A percentile compares a stretch with the other conserved stretches of the same genome.
phyloP scores from a whole-genome alignment of 257 asterid genomes.

The Anisodus acutangulus region DNA sequence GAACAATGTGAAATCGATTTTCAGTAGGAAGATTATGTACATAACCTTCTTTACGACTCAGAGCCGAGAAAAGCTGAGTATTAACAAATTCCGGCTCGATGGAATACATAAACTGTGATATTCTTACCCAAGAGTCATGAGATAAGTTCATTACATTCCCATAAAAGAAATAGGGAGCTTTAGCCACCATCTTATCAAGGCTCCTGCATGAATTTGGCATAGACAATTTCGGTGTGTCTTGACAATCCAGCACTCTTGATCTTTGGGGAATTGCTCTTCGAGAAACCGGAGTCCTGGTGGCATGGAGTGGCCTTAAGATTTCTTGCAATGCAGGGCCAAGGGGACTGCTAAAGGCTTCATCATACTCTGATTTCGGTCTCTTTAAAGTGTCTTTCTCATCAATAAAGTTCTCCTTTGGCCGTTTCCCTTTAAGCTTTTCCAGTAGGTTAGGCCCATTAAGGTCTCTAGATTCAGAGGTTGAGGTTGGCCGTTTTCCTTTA shows the following conservation, averaged over 20 bases:
- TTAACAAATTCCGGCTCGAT: slow-evolving; percentile 73
- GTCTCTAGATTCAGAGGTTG: too few relatives aligned
- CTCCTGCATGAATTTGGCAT: slow-evolving; percentile 52
- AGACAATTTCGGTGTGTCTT: slow-evolving; percentile 44
- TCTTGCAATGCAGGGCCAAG: slow-evolving; percentile 44
- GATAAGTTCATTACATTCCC: slow-evolving; percentile 61
- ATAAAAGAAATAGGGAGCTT: slow-evolving; percentile 81
- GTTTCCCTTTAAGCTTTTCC: slow-evolving; percentile 69
- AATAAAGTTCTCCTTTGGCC: slow-evolving; percentile 52
- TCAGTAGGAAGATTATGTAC: slow-evolving; percentile 80
- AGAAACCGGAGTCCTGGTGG: slow-evolving; percentile 33
- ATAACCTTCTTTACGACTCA: slow-evolving; percentile 79
- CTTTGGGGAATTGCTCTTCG: slow-evolving; percentile 40
- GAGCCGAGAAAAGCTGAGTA: slow-evolving; percentile 61
- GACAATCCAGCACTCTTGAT: slow-evolving; percentile 43
- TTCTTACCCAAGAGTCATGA: slow-evolving; percentile 68
- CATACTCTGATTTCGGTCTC: slow-evolving; percentile 65
- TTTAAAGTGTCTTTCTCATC: slow-evolving; percentile 49
- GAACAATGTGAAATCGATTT: slow-evolving; percentile 60
- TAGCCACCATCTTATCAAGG: slow-evolving; percentile 53
- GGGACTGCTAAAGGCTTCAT: slow-evolving; percentile 45
- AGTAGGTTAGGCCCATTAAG: slow-evolving; percentile 34
- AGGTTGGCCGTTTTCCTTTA: slow-evolving; percentile 69
- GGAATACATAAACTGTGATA: slow-evolving; percentile 72
- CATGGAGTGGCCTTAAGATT: slow-evolving; percentile 41